Percentiles rank a stretch among this genome's conserved stretches.
These are phyloP conservation scores for Sporothrix dimorphospora DNA, from an alignment of 2,329 filamentous ascomycete species.

Conservation along the genomic window DNA sequence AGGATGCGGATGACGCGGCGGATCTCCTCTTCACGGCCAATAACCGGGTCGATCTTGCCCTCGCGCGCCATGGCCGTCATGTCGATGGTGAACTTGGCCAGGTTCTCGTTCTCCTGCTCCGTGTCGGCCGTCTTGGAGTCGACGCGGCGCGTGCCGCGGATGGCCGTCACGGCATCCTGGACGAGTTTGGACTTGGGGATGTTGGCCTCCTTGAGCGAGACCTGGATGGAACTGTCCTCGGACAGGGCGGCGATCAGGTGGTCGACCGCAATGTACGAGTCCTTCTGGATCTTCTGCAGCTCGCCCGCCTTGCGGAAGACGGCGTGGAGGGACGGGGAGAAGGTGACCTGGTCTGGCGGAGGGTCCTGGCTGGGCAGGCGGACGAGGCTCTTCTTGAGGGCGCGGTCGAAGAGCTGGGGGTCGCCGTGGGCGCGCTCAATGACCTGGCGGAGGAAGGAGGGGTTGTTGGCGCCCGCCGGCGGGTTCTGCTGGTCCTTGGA, in stretches of 20 bases:
- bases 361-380: slow-evolving; percentile 93
- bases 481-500: slow-evolving; percentile 84
- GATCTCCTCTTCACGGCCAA: slow-evolving; percentile 95
- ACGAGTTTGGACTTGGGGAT: slow-evolving; percentile 89
- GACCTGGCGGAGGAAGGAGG: slow-evolving; percentile 90
- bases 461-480: slow-evolving; percentile 60
- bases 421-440: slow-evolving; percentile 93
- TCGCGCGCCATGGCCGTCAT: slow-evolving; percentile 96
- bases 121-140: slow-evolving; percentile 95
- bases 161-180: slow-evolving; percentile 86
- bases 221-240: slow-evolving; percentile 76
- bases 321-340: slow-evolving; percentile 80
- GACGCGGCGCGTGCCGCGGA: slow-evolving; percentile 88
- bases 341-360: slow-evolving; percentile 83
- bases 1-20: slow-evolving; percentile 88
- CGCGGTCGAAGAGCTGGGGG: slow-evolving; percentile 81
- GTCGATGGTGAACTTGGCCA: slow-evolving; percentile 98
- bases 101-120: slow-evolving; percentile 89
- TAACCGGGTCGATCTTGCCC: slow-evolving; percentile 97
- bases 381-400: slow-evolving; percentile 89
- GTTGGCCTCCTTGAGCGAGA: slow-evolving; percentile 79
- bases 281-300: slow-evolving; percentile 95
- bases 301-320: slow-evolving; percentile 84
- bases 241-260: slow-evolving; percentile 85
- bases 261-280: slow-evolving; percentile 91